These are phyloP conservation scores for Gossypium schwendimanii DNA, from an alignment of 441 rosid species.

Conservation along the genomic window DNA sequence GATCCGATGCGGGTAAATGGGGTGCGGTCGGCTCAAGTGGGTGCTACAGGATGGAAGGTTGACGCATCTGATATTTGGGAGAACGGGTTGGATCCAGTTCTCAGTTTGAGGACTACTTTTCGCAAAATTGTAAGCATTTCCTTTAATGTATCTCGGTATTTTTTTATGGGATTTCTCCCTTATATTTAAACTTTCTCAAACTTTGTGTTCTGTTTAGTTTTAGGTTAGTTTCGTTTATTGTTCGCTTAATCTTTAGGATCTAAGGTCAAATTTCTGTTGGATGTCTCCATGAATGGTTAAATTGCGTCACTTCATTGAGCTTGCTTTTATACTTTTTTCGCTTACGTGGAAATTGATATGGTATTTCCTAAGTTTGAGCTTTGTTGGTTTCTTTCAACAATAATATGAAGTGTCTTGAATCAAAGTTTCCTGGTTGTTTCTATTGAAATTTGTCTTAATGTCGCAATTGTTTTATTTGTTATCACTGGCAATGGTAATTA, in stretches of 20 bases:
- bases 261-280: neutral
- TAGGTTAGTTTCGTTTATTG: neutral
- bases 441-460: neutral
- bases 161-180: neutral
- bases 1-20: slow-evolving; percentile 20
- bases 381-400: neutral
- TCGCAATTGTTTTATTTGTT: neutral
- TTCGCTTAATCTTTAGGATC: neutral
- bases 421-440: neutral
- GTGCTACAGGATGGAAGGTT: slow-evolving; percentile 27
- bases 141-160: neutral
- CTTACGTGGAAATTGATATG: neutral
- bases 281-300: neutral
- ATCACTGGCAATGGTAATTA: neutral
- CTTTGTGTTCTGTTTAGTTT: neutral
- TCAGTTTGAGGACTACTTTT: slow-evolving; percentile 46
- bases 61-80: slow-evolving; percentile 49
- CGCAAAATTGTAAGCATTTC: slow-evolving; percentile 68
- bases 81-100: slow-evolving; percentile 58
- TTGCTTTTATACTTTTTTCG: neutral
- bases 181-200: neutral
- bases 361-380: neutral
- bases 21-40: slow-evolving; percentile 11
- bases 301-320: neutral
- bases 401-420: neutral